Evolutionary conservation across 2,329 filamentous ascomycete species (phyloP).

Genomic region (Colletotrichum chlorophyti): DNA sequence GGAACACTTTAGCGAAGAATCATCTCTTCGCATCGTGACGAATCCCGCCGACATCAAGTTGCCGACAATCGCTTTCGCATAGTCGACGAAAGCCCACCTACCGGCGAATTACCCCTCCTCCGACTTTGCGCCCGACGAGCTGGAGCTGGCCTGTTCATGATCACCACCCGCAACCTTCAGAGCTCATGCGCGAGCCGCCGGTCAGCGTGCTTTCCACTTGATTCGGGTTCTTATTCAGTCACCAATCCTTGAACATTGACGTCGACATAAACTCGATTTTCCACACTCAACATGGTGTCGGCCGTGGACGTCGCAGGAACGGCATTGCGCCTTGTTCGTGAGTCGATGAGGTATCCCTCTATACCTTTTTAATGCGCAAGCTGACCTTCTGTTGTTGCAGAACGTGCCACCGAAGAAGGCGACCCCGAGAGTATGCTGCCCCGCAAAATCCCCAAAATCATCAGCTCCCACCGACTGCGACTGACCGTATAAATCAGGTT

Average conservation of each 20-base stretch:
- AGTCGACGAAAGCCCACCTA: not conserved
- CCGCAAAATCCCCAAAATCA: not conserved
- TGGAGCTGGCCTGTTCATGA: constrained; percentile 26
- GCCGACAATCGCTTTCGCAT: no score
- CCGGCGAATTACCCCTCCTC: not conserved
- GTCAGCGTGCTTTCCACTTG: constrained; percentile 20
- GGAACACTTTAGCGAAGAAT: constrained; percentile 19
- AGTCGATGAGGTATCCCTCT: no score
- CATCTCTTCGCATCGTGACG: constrained; percentile 3
- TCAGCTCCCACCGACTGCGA: constrained; percentile 7
- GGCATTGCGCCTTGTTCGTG: constrained; percentile 18
- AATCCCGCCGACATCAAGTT: constrained; percentile 7
- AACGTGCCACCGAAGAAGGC: constrained; percentile 25
- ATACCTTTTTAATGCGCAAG: constrained; percentile 1
- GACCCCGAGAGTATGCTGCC: constrained; percentile 24
- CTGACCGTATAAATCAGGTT: constrained; percentile 24
- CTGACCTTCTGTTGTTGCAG: constrained; percentile 11
- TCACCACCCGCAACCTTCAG: constrained; percentile 18
- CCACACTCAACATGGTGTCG: constrained; percentile 18
- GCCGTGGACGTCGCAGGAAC: constrained; percentile 13
- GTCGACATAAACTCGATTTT: not conserved
- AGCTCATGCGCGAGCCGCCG: constrained; percentile 30
- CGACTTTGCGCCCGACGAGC: constrained; percentile 9
- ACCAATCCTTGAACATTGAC: constrained; percentile 19
- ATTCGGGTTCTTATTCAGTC: constrained; percentile 23